A percentile compares a stretch with the other conserved stretches of the same genome.
Conservation (phyloP, 1,139 yeast genomes). For the Scheffersomyces lignicola region DNA sequence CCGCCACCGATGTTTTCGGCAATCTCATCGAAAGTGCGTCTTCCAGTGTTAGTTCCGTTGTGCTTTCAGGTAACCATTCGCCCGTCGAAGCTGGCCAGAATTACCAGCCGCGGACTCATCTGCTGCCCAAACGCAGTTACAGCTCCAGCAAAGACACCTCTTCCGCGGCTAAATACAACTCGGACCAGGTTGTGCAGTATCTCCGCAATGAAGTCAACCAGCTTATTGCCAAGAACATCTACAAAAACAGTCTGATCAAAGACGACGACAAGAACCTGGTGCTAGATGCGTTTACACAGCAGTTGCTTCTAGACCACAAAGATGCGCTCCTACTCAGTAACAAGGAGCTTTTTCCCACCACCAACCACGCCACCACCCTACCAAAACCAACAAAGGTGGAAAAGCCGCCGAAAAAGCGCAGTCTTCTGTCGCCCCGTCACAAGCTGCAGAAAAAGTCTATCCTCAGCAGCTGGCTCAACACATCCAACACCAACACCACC, state of each 20-base stretch:
- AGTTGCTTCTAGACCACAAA: slow-evolving; percentile 25
- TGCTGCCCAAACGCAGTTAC: slow-evolving; percentile 2
- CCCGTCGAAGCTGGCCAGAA: neutral
- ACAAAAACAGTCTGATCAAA: slow-evolving; percentile 16
- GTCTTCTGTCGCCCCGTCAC: slow-evolving; percentile 6
- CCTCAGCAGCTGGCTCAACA: slow-evolving; percentile 19
- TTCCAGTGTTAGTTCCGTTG: slow-evolving; percentile 3
- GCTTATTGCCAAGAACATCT: slow-evolving; percentile 15
- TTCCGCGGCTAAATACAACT: neutral
- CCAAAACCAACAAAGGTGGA: slow-evolving; percentile 3
- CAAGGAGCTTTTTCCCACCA: slow-evolving; percentile 7
- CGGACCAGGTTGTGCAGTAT: slow-evolving; percentile 8
- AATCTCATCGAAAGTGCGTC: slow-evolving; percentile 1
- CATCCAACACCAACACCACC: slow-evolving; percentile 13
- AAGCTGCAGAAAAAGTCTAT: slow-evolving; percentile 14
- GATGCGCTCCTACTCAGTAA: slow-evolving; percentile 6
- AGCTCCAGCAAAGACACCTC: too few species aligned
- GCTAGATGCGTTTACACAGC: slow-evolving; percentile 24
- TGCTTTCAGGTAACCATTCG: slow-evolving; percentile 3
- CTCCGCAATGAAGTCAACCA: slow-evolving; percentile 20
- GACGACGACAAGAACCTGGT: slow-evolving; percentile 20
- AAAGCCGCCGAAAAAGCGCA: slow-evolving; percentile 1
- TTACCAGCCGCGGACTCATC: neutral
- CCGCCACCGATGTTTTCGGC: slow-evolving; percentile 2
- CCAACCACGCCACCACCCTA: slow-evolving; percentile 2